Conservation (phyloP, 108 stramenopile species). For the Skeletonema marinoi region DNA sequence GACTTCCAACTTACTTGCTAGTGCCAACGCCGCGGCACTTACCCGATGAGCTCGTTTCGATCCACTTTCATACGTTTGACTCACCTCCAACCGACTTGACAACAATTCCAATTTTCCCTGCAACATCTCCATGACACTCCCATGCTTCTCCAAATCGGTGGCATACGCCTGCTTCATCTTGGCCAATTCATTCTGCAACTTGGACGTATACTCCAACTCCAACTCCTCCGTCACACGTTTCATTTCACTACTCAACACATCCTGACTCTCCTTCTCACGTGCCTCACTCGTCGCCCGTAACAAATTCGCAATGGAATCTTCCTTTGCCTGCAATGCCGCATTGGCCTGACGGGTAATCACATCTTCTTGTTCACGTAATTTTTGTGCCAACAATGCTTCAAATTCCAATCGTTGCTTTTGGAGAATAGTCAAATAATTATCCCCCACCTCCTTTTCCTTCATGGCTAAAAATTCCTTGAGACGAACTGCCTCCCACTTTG, state of each 20-base stretch:
- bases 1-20: constrained; percentile 68
- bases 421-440: constrained; percentile 55
- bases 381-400: constrained; percentile 58
- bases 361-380: constrained; percentile 66
- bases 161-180: constrained; percentile 56
- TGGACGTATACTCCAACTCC: constrained; percentile 26
- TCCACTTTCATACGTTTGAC: constrained; percentile 58
- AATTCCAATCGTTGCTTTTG: constrained; percentile 81
- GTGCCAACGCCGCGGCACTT: constrained; percentile 77
- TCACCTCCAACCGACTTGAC: constrained; percentile 60
- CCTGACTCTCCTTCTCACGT: constrained; percentile 51
- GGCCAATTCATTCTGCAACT: constrained; percentile 47
- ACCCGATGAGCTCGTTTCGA: constrained; percentile 72
- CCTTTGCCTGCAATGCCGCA: constrained; percentile 69
- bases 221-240: constrained; percentile 46
- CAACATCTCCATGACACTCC: constrained; percentile 49
- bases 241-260: constrained; percentile 22
- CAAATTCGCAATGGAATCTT: constrained; percentile 58
- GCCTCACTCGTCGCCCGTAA: constrained; percentile 58
- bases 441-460: constrained; percentile 78
- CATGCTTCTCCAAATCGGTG: constrained; percentile 59
- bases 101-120: constrained; percentile 56
- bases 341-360: constrained; percentile 51
- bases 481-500: constrained; percentile 88
- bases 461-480: constrained; percentile 77